Evolutionary conservation across 164 flowering plant genomes (phyloP), one percentile per base, ranked within the genome.

Genomic region (Liquidambar formosana): DNA sequence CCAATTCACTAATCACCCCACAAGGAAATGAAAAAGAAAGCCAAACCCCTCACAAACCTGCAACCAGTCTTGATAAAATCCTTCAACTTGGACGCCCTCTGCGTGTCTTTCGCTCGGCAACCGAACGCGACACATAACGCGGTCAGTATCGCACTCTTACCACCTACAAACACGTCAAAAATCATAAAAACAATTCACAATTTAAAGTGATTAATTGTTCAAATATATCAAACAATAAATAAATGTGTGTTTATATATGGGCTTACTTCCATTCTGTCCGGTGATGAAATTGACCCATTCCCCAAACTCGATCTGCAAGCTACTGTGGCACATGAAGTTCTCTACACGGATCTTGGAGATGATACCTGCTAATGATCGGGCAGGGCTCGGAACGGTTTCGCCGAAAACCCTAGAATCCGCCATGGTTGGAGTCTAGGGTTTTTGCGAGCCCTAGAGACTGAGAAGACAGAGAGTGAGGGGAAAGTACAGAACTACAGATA

Each of bases 291-390:
- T 95, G 71, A 93, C 84, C 63, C 69, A 74, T 10, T 89, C 91
- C 25, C 93, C 89, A 43, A 95, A 58, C 64, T 90, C 92, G 48
- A 93, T 86, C 61, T 85, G 74, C 52, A 89, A 73, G 68, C 78
- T 83, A 60, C 83, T 78, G 70, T 95, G 97, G 71, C 98, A 95
- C 99, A 95, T 95, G 81, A 95, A 93, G 68, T 95, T 91, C 75
- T 93, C 97, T 2, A 93, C 52, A 4, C 84, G 85, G 71, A 95
- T 86, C 72, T 66, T 84, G 28, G 79, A 66, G 33, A 93, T 76
- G 22, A 86, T 84, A 13, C 99, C 99, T 1, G 94, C 90, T 22
- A 73, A 68, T 10, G 75, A 33, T 5, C 82, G 81, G 1, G 61
- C 63, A 51, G 63, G 45, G 51, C 21, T 27, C 22, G 75, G 57